These are phyloP conservation scores for Hanseniaspora uvarum DNA, from an alignment of 1,139 yeast genomes.

Conservation along the genomic window DNA sequence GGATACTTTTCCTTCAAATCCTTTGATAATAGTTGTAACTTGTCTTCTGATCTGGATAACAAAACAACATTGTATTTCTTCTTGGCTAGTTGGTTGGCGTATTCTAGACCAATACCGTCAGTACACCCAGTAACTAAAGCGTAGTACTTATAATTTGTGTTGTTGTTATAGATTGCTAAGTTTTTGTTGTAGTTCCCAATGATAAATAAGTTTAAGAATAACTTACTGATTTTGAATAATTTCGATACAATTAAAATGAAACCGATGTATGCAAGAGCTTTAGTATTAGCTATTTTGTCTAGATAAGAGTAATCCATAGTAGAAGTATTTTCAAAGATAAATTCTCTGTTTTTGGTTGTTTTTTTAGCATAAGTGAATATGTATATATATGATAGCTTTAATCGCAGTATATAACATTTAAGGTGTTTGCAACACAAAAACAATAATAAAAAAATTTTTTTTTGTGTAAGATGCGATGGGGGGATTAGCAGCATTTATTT, in stretches of 20 bases:
- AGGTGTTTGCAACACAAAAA: too few relatives aligned
- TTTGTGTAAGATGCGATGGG: too few relatives aligned
- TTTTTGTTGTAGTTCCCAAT: slow-evolving; percentile 50
- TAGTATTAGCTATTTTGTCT: neutral
- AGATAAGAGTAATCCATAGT: neutral
- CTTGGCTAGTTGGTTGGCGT: slow-evolving; percentile 71
- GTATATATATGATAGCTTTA: too few relatives aligned
- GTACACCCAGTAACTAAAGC: slow-evolving; percentile 95
- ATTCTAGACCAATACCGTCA: slow-evolving; percentile 95
- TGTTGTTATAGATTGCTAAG: slow-evolving; percentile 43
- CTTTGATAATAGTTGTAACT: slow-evolving; percentile 56
- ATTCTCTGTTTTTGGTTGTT: too few relatives aligned
- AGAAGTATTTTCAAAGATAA: neutral
- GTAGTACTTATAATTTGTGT: slow-evolving; percentile 40
- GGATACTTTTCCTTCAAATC: slow-evolving; percentile 49
- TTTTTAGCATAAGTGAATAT: too few relatives aligned
- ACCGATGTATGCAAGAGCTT: slow-evolving; percentile 10
- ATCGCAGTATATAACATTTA: too few relatives aligned
- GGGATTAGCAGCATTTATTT: too few relatives aligned
- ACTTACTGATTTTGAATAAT: slow-evolving; percentile 8
- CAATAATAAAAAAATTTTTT: too few relatives aligned
- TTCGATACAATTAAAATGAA: neutral
- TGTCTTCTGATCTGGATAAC: slow-evolving; percentile 73
- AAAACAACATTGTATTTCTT: slow-evolving; percentile 75
- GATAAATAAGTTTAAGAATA: slow-evolving; percentile 46